Conservation (phyloP, 1,139 yeast species). For the Entelexis paramagnoliae region DNA sequence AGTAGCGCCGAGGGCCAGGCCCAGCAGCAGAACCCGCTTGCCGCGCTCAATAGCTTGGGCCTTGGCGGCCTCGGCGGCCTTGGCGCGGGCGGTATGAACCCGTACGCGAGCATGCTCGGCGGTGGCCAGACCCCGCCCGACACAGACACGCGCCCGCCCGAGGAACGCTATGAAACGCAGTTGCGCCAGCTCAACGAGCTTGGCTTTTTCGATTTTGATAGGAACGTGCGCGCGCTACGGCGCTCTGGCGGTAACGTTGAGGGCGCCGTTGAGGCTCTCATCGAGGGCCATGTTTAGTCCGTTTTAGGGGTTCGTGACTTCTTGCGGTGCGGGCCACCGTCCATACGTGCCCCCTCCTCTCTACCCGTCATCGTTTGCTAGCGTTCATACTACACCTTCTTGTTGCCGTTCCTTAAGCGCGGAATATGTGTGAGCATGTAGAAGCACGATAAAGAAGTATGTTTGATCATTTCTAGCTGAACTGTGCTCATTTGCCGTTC, state of each 20-base stretch:
- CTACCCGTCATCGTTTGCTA: not conserved
- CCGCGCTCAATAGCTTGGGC: conserved; percentile 3
- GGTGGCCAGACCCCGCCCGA: conserved; percentile 21
- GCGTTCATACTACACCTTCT: not conserved
- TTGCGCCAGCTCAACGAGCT: conserved; percentile 88
- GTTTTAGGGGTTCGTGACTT: not conserved
- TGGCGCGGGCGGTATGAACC: conserved; percentile 7
- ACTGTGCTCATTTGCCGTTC: too few species aligned
- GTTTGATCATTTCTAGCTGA: too few species aligned
- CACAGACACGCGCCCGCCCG: conserved; percentile 80
- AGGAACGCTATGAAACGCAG: conserved; percentile 84
- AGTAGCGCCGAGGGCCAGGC: conserved; percentile 6
- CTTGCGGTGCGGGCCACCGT: not conserved
- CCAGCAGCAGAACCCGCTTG: conserved; percentile 5
- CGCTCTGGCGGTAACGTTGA: conserved; percentile 95
- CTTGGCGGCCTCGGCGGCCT: conserved; percentile 10
- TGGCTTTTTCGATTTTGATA: conserved; percentile 90
- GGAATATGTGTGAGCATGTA: too few species aligned
- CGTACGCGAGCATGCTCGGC: conserved; percentile 2
- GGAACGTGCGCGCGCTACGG: conserved; percentile 82
- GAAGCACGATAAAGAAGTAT: too few species aligned
- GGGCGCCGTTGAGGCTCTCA: conserved; percentile 85
- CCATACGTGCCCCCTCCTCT: not conserved
- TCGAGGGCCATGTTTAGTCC: conserved; percentile 40
- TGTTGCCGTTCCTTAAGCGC: too few species aligned